Evolutionary conservation across 2,329 filamentous ascomycete genomes (phyloP).

Genomic region (Epicoccum sorghinum): DNA sequence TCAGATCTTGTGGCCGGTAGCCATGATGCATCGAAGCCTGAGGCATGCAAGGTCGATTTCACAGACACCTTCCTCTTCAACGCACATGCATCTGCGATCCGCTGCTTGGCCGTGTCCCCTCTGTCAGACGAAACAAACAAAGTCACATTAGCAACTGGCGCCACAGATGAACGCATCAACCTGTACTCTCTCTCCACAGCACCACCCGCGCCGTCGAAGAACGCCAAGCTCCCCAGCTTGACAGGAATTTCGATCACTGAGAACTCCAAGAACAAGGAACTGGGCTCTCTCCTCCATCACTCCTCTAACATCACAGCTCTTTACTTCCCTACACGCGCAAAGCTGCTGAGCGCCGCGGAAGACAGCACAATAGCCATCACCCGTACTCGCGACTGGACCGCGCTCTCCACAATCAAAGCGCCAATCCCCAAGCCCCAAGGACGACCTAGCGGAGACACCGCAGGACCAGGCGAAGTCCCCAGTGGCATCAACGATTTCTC

Average conservation of each 20-base stretch:
- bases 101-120: slow-evolving; percentile 80
- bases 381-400: slow-evolving; percentile 84
- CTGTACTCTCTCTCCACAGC: slow-evolving; percentile 80
- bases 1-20: slow-evolving; percentile 38
- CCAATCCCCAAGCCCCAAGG: slow-evolving; percentile 81
- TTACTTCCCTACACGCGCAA: slow-evolving; percentile 81
- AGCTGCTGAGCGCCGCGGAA: slow-evolving; percentile 85
- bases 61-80: slow-evolving; percentile 95
- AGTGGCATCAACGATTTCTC: slow-evolving; percentile 95
- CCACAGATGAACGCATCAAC: slow-evolving; percentile 93
- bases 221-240: slow-evolving; percentile 68
- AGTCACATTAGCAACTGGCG: slow-evolving; percentile 86
- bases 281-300: slow-evolving; percentile 88
- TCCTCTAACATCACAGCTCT: slow-evolving; percentile 79
- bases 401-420: slow-evolving; percentile 86
- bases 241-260: slow-evolving; percentile 77
- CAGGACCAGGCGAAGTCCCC: slow-evolving; percentile 77
- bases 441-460: slow-evolving; percentile 87
- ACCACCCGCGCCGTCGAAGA: slow-evolving; percentile 61
- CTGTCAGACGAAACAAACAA: slow-evolving; percentile 76
- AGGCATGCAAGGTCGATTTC: slow-evolving; percentile 64
- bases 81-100: slow-evolving; percentile 87
- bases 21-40: slow-evolving; percentile 21
- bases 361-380: slow-evolving; percentile 92
- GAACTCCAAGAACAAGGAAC: slow-evolving; percentile 84